phyloP scores from a whole-genome alignment of 139 green algal genomes.

The Astrephomene gubernaculifera region DNA sequence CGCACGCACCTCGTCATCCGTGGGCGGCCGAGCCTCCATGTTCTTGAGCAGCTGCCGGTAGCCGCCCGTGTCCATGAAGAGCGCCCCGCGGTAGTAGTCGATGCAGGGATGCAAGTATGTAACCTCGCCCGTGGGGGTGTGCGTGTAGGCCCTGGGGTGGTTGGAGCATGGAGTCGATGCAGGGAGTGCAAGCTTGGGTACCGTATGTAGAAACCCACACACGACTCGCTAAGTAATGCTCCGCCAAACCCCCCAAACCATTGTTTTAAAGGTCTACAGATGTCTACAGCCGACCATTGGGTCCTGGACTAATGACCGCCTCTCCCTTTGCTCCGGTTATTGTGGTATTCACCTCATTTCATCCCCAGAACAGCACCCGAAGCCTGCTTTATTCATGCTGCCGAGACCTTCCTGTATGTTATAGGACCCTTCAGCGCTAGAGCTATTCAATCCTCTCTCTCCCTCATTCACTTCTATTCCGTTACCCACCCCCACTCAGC shows the following conservation, averaged over 20 bases:
- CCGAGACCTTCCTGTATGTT: too few relatives aligned
- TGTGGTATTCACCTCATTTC: too few relatives aligned
- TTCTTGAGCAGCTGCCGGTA: constrained; percentile 49
- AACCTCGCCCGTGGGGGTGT: constrained; percentile 43
- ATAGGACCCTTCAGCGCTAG: too few relatives aligned
- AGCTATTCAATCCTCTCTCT: too few relatives aligned
- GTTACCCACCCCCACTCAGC: too few relatives aligned
- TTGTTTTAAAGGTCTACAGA: background rate
- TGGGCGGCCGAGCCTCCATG: constrained; percentile 25
- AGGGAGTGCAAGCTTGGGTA: too few relatives aligned
- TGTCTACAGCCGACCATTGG: background rate
- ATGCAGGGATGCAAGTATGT: constrained; percentile 68
- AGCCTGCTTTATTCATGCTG: too few relatives aligned
- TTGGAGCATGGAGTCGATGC: background rate
- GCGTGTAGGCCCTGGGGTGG: constrained; percentile 49
- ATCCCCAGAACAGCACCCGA: too few relatives aligned
- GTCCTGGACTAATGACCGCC: too few relatives aligned
- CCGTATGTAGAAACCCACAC: background rate
- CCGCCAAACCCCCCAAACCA: background rate
- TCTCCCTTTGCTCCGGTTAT: too few relatives aligned
- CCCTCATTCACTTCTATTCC: too few relatives aligned
- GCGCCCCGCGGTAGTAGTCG: constrained; percentile 71
- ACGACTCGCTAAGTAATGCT: background rate
- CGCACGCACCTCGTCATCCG: constrained; percentile 39
- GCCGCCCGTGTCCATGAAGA: constrained; percentile 78